Evolutionary conservation across 345 rosid genomes (phyloP).

Genomic region (Sapria himalayana): DNA sequence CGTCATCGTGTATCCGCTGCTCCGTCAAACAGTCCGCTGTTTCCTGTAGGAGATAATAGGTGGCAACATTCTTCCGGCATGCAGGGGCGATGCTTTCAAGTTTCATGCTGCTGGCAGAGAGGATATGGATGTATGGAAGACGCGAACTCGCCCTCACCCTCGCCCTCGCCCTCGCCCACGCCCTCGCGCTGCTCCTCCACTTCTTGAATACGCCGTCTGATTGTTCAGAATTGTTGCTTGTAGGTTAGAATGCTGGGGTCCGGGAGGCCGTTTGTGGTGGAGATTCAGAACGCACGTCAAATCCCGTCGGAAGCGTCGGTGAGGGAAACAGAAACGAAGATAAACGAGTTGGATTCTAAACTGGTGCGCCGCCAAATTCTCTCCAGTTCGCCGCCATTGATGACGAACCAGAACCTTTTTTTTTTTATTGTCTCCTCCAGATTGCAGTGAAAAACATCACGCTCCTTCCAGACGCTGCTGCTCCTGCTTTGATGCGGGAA

Average conservation of each 20-base stretch:
- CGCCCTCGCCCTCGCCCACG: too few relatives aligned
- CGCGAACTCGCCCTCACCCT: too few relatives aligned
- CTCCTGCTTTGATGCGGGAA: conserved; percentile 78
- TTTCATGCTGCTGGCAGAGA: conserved; percentile 99
- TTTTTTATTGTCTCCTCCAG: too few relatives aligned
- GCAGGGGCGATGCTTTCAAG: conserved; percentile 63
- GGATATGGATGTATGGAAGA: conserved; percentile 62
- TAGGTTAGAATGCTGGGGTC: conserved; percentile 98
- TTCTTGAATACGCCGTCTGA: too few relatives aligned
- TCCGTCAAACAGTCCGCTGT: too few relatives aligned
- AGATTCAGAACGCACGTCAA: conserved; percentile 68
- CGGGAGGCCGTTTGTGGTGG: conserved; percentile 92
- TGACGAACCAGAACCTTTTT: too few relatives aligned
- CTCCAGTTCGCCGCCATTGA: too few relatives aligned
- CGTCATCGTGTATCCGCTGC: too few relatives aligned
- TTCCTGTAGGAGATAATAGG: conserved; percentile 60
- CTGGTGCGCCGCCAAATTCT: conserved; percentile 28
- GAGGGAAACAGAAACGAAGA: conserved; percentile 43
- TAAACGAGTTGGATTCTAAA: conserved; percentile 37
- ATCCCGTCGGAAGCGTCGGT: conserved; percentile 38
- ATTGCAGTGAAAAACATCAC: too few relatives aligned
- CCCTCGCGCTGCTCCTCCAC: too few relatives aligned
- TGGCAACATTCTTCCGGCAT: conserved; percentile 50
- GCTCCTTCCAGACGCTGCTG: too few relatives aligned
- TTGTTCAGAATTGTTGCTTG: conserved; percentile 10